A percentile compares a stretch with the other conserved stretches of the same genome.
Conservation (phyloP, 148 eudicot species). For the Cornus suecica region DNA sequence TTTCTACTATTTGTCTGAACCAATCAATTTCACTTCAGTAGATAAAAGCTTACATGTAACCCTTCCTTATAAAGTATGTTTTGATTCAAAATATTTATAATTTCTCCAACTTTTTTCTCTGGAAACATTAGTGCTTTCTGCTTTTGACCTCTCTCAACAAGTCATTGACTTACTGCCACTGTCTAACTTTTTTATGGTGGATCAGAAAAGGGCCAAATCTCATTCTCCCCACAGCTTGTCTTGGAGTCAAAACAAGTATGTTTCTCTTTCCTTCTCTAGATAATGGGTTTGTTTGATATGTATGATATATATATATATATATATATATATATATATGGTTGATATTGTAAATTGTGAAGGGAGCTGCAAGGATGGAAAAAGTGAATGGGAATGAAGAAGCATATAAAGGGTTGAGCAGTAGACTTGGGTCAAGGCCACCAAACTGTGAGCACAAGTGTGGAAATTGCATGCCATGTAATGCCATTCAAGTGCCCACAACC, state of each 20-base stretch:
- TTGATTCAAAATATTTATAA: background rate
- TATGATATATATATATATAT: too few relatives aligned
- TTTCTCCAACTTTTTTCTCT: background rate
- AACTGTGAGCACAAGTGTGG: constrained; percentile 37
- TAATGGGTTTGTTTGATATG: background rate
- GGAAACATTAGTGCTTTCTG: background rate
- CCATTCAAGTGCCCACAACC: constrained; percentile 17
- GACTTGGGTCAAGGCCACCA: constrained; percentile 39
- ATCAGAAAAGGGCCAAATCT: constrained; percentile 5
- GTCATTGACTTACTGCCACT: background rate
- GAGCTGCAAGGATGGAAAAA: background rate
- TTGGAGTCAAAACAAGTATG: constrained; percentile 10
- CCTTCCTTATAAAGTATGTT: background rate
- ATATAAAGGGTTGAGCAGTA: constrained; percentile 9
- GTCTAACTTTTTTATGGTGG: background rate
- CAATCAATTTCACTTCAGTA: too few relatives aligned
- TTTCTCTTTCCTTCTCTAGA: background rate
- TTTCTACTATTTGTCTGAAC: too few relatives aligned
- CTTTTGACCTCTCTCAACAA: background rate
- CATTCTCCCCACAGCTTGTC: background rate
- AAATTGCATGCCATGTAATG: constrained; percentile 24
- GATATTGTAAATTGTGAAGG: background rate
- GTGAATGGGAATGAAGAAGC: background rate
- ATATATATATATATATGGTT: background rate
- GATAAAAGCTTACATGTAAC: background rate